Evolutionary conservation across 1,284 basidiomycete species (phyloP).

Genomic region (Pseudozyma tsukubaensis): DNA sequence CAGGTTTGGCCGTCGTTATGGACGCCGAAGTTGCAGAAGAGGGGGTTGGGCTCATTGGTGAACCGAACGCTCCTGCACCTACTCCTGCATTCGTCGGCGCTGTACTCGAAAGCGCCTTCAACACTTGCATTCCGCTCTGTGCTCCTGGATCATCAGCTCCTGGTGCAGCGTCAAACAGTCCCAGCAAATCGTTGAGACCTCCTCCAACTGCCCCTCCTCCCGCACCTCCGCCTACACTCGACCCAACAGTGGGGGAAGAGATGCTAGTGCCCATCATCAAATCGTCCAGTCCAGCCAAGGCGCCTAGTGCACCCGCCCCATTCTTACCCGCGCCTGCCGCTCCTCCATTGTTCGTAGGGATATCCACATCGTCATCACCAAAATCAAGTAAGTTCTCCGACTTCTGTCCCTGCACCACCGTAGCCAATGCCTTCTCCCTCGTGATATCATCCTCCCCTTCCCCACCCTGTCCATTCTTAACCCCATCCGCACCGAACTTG

Average conservation of each 20-base stretch:
- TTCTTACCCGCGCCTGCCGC: conserved; percentile 4
- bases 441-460: conserved; percentile 58
- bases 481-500: conserved; percentile 58
- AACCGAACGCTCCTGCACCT: conserved; percentile 11
- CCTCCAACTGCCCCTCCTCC: conserved; percentile 9
- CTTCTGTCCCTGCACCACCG: conserved; percentile 71
- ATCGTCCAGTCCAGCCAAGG: conserved; percentile 59
- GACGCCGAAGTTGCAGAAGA: neutral
- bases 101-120: conserved; percentile 38
- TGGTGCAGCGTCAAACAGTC: conserved; percentile 59
- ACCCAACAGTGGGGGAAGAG: conserved; percentile 11
- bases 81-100: conserved; percentile 1
- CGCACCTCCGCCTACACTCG: conserved; percentile 7
- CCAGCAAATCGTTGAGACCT: conserved; percentile 60
- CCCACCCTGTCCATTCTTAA: conserved; percentile 22
- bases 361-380: conserved; percentile 61
- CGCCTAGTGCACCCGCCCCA: conserved; percentile 47
- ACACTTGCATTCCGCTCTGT: conserved; percentile 50
- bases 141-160: conserved; percentile 55
- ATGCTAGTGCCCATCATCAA: conserved; percentile 45
- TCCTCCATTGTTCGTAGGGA: conserved; percentile 6
- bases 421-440: conserved; percentile 63
- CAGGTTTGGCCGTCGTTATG: conserved; percentile 7
- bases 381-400: conserved; percentile 67
- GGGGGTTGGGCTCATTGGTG: conserved; percentile 10